Evolutionary conservation across 164 flowering plant genomes (phyloP).

Genomic region (Berberis thunbergii): DNA sequence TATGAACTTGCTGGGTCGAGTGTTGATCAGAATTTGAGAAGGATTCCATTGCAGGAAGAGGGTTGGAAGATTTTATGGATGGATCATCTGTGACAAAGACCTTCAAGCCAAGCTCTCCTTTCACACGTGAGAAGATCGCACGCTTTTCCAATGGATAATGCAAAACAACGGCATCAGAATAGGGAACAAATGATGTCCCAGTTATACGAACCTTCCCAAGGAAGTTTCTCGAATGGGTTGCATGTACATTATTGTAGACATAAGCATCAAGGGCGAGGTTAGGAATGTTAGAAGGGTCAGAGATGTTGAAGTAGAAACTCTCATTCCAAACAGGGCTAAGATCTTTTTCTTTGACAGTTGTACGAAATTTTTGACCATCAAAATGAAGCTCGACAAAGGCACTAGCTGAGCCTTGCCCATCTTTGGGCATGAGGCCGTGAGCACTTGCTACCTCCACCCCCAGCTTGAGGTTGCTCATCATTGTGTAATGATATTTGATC

Average conservation of each 20-base stretch:
- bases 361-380: conserved; percentile 69
- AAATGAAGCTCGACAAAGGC: conserved; percentile 72
- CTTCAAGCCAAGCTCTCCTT: conserved; percentile 81
- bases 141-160: conserved; percentile 82
- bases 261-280: conserved; percentile 55
- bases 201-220: conserved; percentile 70
- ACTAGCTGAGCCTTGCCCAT: conserved; percentile 79
- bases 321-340: conserved; percentile 93
- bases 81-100: conserved; percentile 69
- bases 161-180: conserved; percentile 69
- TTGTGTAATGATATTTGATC: not conserved
- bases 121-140: conserved; percentile 59
- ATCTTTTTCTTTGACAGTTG: conserved; percentile 77
- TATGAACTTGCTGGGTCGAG: conserved; percentile 10
- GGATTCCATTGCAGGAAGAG: conserved; percentile 36
- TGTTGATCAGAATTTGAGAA: conserved; percentile 9
- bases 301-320: conserved; percentile 75
- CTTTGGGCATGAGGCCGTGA: conserved; percentile 81
- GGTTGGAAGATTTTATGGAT: conserved; percentile 46
- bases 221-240: conserved; percentile 47
- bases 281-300: conserved; percentile 58
- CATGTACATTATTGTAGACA: conserved; percentile 39
- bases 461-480: conserved; percentile 67
- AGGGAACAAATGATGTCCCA: conserved; percentile 75
- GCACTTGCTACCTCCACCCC: conserved; percentile 83